Evolutionary conservation across 1,284 basidiomycete genomes (phyloP).

Genomic region (Rhodotorula sp.): DNA sequence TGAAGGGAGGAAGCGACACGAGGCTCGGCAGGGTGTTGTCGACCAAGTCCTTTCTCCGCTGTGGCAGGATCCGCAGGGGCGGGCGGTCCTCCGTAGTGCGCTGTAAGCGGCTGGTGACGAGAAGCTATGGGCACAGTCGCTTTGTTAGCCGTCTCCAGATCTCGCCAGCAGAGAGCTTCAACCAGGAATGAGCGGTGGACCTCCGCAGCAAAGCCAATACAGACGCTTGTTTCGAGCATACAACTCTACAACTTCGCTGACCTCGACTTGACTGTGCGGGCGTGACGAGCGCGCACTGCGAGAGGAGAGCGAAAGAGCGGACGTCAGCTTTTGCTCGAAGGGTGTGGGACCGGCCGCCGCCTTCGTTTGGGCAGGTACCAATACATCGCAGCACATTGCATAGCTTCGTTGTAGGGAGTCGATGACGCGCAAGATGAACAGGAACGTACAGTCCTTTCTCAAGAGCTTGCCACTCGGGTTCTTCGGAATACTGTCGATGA

Average conservation of each 20-base stretch:
- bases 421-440: not conserved
- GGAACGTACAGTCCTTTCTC: slow-evolving; percentile 22
- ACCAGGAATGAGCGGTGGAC: too few species aligned
- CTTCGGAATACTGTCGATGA: slow-evolving; percentile 64
- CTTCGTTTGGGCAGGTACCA: too few species aligned
- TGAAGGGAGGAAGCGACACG: not conserved
- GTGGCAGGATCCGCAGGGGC: too few species aligned
- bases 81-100: not conserved
- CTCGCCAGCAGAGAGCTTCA: too few species aligned
- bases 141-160: not conserved
- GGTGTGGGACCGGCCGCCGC: too few species aligned
- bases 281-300: slow-evolving; percentile 1
- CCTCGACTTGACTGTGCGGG: not conserved
- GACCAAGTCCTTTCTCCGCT: too few species aligned
- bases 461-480: slow-evolving; percentile 33
- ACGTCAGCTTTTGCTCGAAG: not conserved
- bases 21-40: too few species aligned
- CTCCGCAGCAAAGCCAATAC: too few species aligned
- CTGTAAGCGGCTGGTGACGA: not conserved
- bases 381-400: too few species aligned
- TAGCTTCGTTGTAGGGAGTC: too few species aligned
- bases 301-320: not conserved
- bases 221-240: too few species aligned
- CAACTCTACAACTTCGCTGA: slow-evolving; percentile 10
- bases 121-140: not conserved